Conservation (phyloP, 2,329 filamentous ascomycete species). For the Penicillium psychrosexuale region DNA sequence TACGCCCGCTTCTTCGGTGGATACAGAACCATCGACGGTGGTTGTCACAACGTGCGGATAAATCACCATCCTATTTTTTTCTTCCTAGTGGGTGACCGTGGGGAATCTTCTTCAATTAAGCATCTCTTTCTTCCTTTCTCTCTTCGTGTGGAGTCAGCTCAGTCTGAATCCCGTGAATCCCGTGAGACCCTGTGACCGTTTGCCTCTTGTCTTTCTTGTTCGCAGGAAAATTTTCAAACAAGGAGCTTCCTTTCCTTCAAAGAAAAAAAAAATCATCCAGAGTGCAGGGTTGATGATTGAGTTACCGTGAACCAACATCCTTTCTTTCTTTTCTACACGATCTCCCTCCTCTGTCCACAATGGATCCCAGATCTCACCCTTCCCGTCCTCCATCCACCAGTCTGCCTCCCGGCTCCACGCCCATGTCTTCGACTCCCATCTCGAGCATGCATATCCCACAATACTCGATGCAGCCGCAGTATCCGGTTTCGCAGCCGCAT, state of each 20-base stretch:
- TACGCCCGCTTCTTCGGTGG: constrained; percentile 40
- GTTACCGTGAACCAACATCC: constrained; percentile 29
- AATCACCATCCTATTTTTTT: constrained; percentile 36
- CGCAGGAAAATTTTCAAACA: constrained; percentile 22
- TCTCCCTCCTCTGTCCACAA: constrained; percentile 21
- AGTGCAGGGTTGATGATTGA: constrained; percentile 35
- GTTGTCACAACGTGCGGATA: constrained; percentile 40
- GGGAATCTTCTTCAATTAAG: constrained; percentile 38
- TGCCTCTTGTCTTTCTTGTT: constrained; percentile 7
- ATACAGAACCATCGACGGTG: constrained; percentile 39
- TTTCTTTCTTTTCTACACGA: constrained; percentile 11
- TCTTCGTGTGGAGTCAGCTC: constrained; percentile 33
- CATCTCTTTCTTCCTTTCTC: constrained; percentile 30
- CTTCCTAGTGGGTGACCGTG: constrained; percentile 39
- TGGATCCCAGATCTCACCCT: constrained; percentile 46
- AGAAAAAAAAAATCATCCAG: constrained; percentile 14
- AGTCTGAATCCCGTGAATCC: neutral
- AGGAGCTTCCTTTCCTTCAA: constrained; percentile 16
- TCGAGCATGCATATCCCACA: constrained; percentile 48
- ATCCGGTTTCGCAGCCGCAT: constrained; percentile 43
- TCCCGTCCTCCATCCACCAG: constrained; percentile 46
- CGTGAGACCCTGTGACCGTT: constrained; percentile 18
- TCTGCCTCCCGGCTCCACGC: constrained; percentile 45
- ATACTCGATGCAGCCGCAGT: constrained; percentile 48
- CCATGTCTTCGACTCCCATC: constrained; percentile 44